Percentiles rank a stretch among this genome's conserved stretches.
Evolutionary conservation across 75 land plant species (phyloP).

Genomic region (Sequoia sempervirens): DNA sequence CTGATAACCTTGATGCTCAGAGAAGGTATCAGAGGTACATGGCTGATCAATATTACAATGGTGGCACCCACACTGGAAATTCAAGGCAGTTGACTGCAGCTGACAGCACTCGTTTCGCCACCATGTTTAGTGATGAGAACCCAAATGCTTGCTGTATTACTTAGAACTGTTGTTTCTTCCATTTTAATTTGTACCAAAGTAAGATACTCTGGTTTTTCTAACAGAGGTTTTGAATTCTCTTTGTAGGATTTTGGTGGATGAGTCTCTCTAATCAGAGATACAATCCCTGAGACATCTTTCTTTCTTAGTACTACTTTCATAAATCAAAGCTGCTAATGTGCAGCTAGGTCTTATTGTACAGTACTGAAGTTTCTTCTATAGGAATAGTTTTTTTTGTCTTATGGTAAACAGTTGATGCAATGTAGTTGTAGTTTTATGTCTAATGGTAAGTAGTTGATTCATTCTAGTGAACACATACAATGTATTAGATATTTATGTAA

Average conservation of each 20-base stretch:
- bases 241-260: not conserved
- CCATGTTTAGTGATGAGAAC: slow-evolving; percentile 73
- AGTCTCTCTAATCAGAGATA: not conserved
- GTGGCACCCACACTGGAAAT: slow-evolving; percentile 5
- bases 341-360: not conserved
- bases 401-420: too few relatives aligned
- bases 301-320: not conserved
- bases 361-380: not conserved
- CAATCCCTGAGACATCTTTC: not conserved
- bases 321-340: not conserved
- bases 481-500: too few relatives aligned
- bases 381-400: too few relatives aligned
- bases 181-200: not conserved
- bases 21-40: slow-evolving; percentile 10
- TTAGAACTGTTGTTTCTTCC: slow-evolving; percentile 6
- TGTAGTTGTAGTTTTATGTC: too few relatives aligned
- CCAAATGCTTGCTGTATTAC: slow-evolving; percentile 58
- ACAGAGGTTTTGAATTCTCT: not conserved
- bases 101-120: slow-evolving; percentile 30
- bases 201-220: not conserved
- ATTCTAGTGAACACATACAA: too few relatives aligned
- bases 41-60: slow-evolving; percentile 16
- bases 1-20: slow-evolving; percentile 22
- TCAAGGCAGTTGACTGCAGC: slow-evolving; percentile 5
- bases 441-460: too few relatives aligned